These are phyloP conservation scores for Mrakia hoshinonis DNA, from an alignment of 768 basidiomycete genomes.

Conservation along the genomic window DNA sequence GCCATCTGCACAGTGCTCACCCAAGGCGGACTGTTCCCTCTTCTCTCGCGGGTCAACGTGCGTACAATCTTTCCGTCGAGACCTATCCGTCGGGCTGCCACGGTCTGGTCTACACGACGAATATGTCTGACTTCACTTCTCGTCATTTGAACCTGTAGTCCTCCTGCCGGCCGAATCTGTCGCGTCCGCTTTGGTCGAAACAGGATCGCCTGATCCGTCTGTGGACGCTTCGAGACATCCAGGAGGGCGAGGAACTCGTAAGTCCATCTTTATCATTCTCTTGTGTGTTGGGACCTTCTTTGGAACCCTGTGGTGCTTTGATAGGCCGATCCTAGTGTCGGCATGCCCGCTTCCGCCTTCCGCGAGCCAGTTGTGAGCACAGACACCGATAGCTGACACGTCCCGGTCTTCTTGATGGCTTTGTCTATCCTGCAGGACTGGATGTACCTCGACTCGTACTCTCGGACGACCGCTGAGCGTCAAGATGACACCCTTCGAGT, in stretches of 20 bases:
- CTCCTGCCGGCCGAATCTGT: slow-evolving; percentile 21
- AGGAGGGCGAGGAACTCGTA: slow-evolving; percentile 22
- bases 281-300: neutral
- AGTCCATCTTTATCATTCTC: no score
- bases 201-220: slow-evolving; percentile 6
- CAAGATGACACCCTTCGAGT: slow-evolving; percentile 18
- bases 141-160: neutral
- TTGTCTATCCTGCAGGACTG: neutral
- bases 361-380: no score
- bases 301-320: no score
- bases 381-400: no score
- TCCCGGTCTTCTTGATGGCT: no score
- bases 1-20: slow-evolving; percentile 18
- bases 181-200: slow-evolving; percentile 23
- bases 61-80: neutral
- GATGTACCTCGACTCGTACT: slow-evolving; percentile 27
- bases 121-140: no score
- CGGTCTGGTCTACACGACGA: no score
- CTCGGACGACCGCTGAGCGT: slow-evolving; percentile 5
- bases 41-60: slow-evolving; percentile 19
- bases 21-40: slow-evolving; percentile 22
- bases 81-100: no score
- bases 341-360: no score
- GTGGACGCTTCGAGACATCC: slow-evolving; percentile 21
- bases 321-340: no score